Evolutionary conservation across 148 eudicot genomes (phyloP).

Genomic region (Rhododendron kiyosumense): DNA sequence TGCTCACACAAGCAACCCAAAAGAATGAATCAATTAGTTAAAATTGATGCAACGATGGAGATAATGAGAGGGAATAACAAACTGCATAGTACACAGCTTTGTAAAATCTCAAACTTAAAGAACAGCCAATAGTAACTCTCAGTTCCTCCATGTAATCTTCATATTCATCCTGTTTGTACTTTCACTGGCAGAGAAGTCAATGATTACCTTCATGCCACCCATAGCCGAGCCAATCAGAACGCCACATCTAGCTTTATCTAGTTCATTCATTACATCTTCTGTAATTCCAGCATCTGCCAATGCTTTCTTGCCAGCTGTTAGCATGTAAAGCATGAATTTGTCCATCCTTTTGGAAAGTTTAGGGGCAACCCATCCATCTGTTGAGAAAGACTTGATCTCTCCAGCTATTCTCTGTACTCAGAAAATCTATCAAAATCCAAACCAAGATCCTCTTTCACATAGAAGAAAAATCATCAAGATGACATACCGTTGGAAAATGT

Average conservation of each 20-base stretch:
- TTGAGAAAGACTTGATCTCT: conserved; percentile 86
- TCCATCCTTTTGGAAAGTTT: conserved; percentile 91
- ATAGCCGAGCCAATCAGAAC: conserved; percentile 91
- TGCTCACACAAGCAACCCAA: conserved; percentile 32
- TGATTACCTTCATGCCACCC: conserved; percentile 94
- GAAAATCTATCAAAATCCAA: conserved; percentile 13
- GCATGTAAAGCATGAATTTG: conserved; percentile 95
- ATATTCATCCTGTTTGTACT: neutral
- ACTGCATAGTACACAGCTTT: neutral
- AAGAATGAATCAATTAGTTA: conserved; percentile 4
- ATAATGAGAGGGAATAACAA: neutral
- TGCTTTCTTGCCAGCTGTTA: conserved; percentile 97
- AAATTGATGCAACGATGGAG: neutral
- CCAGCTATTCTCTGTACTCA: conserved; percentile 80
- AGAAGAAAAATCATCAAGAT: conserved; percentile 8
- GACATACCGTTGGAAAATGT: conserved; percentile 64
- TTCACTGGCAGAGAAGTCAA: neutral
- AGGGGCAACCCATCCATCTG: conserved; percentile 90
- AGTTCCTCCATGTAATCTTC: neutral
- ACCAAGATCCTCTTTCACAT: neutral
- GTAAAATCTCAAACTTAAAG: neutral
- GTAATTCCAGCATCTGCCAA: conserved; percentile 76
- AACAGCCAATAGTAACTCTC: neutral
- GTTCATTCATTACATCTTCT: conserved; percentile 67
- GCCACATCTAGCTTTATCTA: conserved; percentile 80